Base-by-base conservation (phyloP, 441 rosid genomes). In the Manihot esculenta region DNA sequence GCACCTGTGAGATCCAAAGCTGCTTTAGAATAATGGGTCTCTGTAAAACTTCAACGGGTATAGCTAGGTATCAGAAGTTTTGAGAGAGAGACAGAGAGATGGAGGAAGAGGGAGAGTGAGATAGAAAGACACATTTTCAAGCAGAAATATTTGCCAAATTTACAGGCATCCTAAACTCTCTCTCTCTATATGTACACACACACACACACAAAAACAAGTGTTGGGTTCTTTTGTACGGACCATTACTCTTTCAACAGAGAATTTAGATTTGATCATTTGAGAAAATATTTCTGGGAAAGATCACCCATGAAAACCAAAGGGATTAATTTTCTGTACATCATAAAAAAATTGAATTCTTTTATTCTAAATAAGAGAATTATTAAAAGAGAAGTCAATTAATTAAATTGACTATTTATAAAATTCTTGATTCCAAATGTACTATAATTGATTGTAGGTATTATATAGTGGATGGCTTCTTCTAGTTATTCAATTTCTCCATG, bases 401-500 rank as follows among this genome's bases (percentile, higher is more conserved):
- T n/a, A n/a, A n/a, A n/a, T n/a, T n/a, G n/a, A n/a, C n/a, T n/a
- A n/a, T n/a, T n/a, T n/a, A n/a, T n/a, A n/a, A n/a, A n/a, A n/a
- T n/a, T n/a, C n/a, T n/a, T n/a, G n/a, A n/a, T n/a, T n/a, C n/a
- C n/a, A n/a, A n/a, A n/a, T n/a, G n/a, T n/a, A n/a, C n/a, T n/a
- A n/a, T n/a, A n/a, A 11, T 60, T 78, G 72, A 35, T 64, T 80
- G 72, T 26, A 47, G 65, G 64, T 62, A 71, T 49, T 57, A 60
- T 38, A 38, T 38, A 48, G 59, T 24, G 48, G 21, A 77, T 82
- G 88, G 80, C 91, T 75, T 83, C 94, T 15, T 82, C 97, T 58
- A 89, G 85, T 82, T 89, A 95, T 55, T 91, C 90, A 83, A 93
- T 87, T 83, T 86, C 96, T 55, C 98, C 98, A 66, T 93, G 98